Percentiles rank a stretch among this genome's conserved stretches.
phyloP scores from a whole-genome alignment of 176 grass and related monocot species.

The Carex myosuroides region DNA sequence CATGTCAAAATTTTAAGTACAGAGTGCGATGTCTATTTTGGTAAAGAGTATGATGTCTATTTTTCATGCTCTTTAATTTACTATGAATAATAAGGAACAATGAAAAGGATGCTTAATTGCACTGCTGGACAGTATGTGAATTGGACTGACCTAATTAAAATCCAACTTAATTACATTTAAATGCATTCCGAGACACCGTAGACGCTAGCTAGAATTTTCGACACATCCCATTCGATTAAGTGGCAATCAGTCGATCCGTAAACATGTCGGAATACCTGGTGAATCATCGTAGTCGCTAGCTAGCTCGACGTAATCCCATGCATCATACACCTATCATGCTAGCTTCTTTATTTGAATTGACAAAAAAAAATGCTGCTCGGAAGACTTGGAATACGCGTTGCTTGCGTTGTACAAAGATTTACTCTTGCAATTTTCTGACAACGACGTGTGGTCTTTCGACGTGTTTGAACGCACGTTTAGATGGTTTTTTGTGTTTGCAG shows the following conservation, averaged over 20 bases:
- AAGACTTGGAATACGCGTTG: background rate
- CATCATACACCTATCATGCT: background rate
- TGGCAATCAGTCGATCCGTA: background rate
- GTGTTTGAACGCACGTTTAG: background rate
- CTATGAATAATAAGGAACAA: background rate
- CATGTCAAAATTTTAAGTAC: background rate
- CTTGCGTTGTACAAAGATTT: background rate
- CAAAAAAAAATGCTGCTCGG: background rate
- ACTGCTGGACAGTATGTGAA: background rate
- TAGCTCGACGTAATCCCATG: background rate
- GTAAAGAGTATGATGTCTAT: background rate
- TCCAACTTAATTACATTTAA: background rate
- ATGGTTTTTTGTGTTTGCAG: background rate
- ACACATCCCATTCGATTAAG: background rate
- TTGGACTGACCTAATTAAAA: background rate
- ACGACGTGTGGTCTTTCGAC: background rate
- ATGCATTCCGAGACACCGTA: no score
- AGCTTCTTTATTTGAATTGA: background rate
- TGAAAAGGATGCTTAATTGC: background rate
- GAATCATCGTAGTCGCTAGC: background rate
- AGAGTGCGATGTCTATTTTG: background rate
- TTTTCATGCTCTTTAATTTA: background rate
- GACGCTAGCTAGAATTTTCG: no score
- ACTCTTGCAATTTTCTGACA: background rate
- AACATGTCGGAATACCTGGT: background rate